Base-by-base conservation (phyloP, 2,329 filamentous ascomycete species). In the Seiridium cupressi region DNA sequence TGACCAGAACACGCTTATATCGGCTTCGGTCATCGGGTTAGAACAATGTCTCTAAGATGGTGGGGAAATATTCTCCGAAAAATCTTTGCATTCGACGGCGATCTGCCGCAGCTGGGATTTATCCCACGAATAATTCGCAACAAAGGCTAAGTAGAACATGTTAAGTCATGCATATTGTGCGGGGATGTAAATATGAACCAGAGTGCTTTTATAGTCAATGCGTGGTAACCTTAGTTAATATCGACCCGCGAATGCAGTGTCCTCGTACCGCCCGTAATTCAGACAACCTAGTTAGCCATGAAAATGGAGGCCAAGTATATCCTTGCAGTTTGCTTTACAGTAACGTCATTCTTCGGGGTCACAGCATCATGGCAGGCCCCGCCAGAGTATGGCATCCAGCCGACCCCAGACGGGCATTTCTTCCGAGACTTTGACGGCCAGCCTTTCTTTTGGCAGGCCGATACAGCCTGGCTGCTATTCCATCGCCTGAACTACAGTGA, bases 401-500 rank as follows among this genome's bases (percentile, higher is more conserved):
- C 59, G n/a, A 58, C 61, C 3, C 32, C 13, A 18, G 70, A 70
- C 44, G 58, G 68, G 60, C 46, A 32, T 38, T 59, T 42, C 34
- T 42, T 62, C 47, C 60, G 60, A 40, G 53, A 62, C 38, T 38
- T 11, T 31, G 34, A 11, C 26, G 60, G 60, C 3, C 10, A 48
- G 47, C 60, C 60, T n/a, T 60, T 62, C 58, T 62, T 62, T 44
- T 60, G 60, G 60, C 60, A 60, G 34, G 60, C 51, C 7, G 58
- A 60, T 38, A 62, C 60, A 13, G 60, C 60, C 4, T 62, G 60
- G 60, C 46, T 60, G 9, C 46, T 60, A 18, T 58, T 58, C 35
- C 56, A 58, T 34, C 56, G 56, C 9, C 46, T 58, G 31, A 58
- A 58, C 32, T 32, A 38, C 18, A 58, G 34, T 13, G 56, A 58